Evolutionary conservation across 1,284 basidiomycete species (phyloP).

Genomic region (Papiliotrema terrestris): DNA sequence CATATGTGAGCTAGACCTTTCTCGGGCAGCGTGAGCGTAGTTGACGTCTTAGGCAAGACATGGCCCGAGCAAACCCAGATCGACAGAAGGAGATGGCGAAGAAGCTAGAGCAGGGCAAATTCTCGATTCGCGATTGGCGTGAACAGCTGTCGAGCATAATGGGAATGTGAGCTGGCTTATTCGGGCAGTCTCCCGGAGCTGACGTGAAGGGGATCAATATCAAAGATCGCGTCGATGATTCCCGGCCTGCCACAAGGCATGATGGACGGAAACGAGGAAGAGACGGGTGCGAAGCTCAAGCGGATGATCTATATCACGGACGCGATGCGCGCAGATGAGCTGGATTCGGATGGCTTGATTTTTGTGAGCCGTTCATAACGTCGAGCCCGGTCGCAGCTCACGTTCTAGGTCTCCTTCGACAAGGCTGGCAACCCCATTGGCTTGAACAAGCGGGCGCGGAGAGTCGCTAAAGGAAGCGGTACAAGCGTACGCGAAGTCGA

Average conservation of each 20-base stretch:
- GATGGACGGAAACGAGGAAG: conserved; percentile 88
- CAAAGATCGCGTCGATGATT: conserved; percentile 98
- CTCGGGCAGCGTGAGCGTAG: neutral
- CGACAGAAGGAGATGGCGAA: conserved; percentile 98
- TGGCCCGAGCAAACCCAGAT: conserved; percentile 87
- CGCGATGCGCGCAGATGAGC: conserved; percentile 88
- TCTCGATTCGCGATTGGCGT: conserved; percentile 94
- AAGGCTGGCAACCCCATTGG: conserved; percentile 78
- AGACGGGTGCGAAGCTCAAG: conserved; percentile 78
- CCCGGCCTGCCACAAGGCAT: conserved; percentile 89
- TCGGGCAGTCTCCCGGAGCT: neutral
- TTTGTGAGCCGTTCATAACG: conserved; percentile 59
- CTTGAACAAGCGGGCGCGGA: conserved; percentile 78
- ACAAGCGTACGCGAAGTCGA: conserved; percentile 96
- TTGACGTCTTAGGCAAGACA: conserved; percentile 60
- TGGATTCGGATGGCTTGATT: conserved; percentile 90
- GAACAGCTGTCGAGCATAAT: conserved; percentile 97
- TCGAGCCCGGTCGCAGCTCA: neutral
- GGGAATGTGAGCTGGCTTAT: conserved; percentile 70
- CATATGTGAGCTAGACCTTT: conserved; percentile 60
- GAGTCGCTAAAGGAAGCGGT: conserved; percentile 92
- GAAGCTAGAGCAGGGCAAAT: conserved; percentile 94
- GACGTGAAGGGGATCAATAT: conserved; percentile 78
- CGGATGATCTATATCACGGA: conserved; percentile 99
- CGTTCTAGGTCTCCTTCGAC: conserved; percentile 56